Conservation (phyloP, 179 eudicot genomes). For the Kewa caespitosa region DNA sequence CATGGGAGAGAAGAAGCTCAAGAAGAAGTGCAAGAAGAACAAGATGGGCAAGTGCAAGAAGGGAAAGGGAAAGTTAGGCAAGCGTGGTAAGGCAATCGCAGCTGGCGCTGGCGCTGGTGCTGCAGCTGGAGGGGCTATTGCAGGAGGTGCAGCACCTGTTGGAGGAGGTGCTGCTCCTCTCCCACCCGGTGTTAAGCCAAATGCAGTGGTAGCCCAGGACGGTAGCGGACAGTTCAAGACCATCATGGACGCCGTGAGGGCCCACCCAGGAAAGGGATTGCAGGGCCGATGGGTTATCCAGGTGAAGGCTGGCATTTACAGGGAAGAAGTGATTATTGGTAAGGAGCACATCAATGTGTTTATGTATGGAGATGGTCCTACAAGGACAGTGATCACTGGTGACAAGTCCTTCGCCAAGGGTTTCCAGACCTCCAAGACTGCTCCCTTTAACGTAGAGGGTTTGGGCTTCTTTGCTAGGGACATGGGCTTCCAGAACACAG, state of each 20-base stretch:
- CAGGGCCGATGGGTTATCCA: conserved; percentile 53
- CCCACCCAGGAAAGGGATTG: conserved; percentile 42
- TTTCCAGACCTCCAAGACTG: conserved; percentile 43
- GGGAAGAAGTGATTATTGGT: conserved; percentile 41
- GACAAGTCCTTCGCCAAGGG: conserved; percentile 32
- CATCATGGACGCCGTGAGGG: conserved; percentile 45
- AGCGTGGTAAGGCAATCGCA: neutral
- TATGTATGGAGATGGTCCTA: conserved; percentile 84
- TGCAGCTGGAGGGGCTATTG: neutral
- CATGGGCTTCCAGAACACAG: conserved; percentile 47
- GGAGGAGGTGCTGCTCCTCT: neutral
- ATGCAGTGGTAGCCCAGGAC: conserved; percentile 65
- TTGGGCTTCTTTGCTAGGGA: conserved; percentile 31
- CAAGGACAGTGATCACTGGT: conserved; percentile 55
- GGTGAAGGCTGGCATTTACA: conserved; percentile 58
- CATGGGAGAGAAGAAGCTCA: conserved; percentile 8
- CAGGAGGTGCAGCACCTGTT: conserved; percentile 2
- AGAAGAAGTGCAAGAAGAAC: neutral
- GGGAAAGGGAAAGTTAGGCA: conserved; percentile 5
- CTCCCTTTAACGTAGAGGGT: conserved; percentile 48
- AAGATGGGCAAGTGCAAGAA: neutral
- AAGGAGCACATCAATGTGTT: conserved; percentile 40
- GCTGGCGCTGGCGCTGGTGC: conserved; percentile 5
- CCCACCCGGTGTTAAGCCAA: conserved; percentile 28
- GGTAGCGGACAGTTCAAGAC: conserved; percentile 63